phyloP scores from a whole-genome alignment of 2,329 filamentous ascomycete genomes.

The Beauveria australis region DNA sequence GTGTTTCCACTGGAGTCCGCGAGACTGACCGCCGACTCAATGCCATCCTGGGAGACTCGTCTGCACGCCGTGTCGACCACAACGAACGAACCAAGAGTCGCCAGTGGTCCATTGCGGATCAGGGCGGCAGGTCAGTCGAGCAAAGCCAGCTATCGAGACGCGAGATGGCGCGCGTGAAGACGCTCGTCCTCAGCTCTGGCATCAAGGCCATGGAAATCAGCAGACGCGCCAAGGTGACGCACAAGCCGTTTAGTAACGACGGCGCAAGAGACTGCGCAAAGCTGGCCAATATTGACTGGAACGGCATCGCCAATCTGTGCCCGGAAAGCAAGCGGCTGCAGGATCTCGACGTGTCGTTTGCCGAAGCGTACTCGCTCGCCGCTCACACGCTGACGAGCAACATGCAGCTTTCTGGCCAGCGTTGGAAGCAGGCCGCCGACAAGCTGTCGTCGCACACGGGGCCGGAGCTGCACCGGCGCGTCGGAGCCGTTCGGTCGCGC shows the following conservation, averaged over 20 bases:
- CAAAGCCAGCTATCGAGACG: conserved; percentile 44
- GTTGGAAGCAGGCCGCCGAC: conserved; percentile 53
- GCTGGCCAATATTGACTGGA: conserved; percentile 25
- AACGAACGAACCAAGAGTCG: conserved; percentile 22
- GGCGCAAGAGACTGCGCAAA: conserved; percentile 16
- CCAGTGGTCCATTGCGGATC: conserved; percentile 46
- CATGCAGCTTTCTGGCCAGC: conserved; percentile 38
- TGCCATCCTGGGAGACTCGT: conserved; percentile 19
- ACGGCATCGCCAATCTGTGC: conserved; percentile 34
- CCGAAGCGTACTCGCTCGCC: conserved; percentile 42
- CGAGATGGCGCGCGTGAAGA: conserved; percentile 73
- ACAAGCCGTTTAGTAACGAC: conserved; percentile 24
- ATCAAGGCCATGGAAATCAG: conserved; percentile 80
- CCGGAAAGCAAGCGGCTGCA: conserved; percentile 25
- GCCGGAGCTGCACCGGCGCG: conserved; percentile 40
- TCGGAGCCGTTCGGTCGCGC: conserved; percentile 38
- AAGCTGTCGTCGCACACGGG: conserved; percentile 50
- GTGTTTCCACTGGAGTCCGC: conserved; percentile 21
- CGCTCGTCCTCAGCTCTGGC: conserved; percentile 74
- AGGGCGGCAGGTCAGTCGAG: conserved; percentile 24
- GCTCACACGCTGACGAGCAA: conserved; percentile 42
- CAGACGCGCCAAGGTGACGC: conserved; percentile 49
- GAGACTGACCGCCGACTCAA: conserved; percentile 29
- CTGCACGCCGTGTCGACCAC: conserved; percentile 13
- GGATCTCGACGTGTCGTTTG: conserved; percentile 29